Percentiles rank a stretch among this genome's conserved stretches.
Conservation (phyloP, 306 rosid species). For the Lathyrus tuberosus region DNA sequence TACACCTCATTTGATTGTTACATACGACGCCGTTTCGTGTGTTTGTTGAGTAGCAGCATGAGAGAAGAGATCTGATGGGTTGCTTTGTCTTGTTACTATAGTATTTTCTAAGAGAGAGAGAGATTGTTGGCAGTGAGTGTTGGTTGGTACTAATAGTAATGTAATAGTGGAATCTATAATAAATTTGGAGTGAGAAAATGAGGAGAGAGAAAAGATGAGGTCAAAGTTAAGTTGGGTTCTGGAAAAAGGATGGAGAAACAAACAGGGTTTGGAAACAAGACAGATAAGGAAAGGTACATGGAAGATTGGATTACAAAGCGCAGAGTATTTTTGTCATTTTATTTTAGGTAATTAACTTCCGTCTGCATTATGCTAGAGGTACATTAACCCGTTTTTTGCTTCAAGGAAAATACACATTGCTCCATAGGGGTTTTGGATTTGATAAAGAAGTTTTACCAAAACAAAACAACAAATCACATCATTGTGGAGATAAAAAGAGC, state of each 20-base stretch:
- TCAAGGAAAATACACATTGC: background rate
- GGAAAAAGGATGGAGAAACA: conserved; percentile 37
- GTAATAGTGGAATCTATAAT: conserved; percentile 37
- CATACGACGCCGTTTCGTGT: conserved; percentile 35
- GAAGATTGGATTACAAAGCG: background rate
- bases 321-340: background rate
- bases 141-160: conserved; percentile 34
- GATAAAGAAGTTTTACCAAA: too few species aligned
- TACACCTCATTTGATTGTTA: conserved; percentile 75
- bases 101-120: background rate
- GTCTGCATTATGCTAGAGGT: background rate
- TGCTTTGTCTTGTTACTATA: conserved; percentile 44
- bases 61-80: conserved; percentile 44
- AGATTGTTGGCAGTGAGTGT: conserved; percentile 32
- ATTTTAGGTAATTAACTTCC: background rate
- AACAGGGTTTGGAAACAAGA: conserved; percentile 20
- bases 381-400: background rate
- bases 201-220: conserved; percentile 11
- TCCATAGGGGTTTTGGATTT: too few species aligned
- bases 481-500: too few species aligned
- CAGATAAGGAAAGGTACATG: conserved; percentile 22
- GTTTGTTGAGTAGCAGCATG: conserved; percentile 16
- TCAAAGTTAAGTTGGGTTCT: conserved; percentile 25
- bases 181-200: conserved; percentile 40
- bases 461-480: too few species aligned